A percentile compares a stretch with the other conserved stretches of the same genome.
Evolutionary conservation across 2,329 filamentous ascomycete species (phyloP).

Genomic region (Aspergillus unguis): DNA sequence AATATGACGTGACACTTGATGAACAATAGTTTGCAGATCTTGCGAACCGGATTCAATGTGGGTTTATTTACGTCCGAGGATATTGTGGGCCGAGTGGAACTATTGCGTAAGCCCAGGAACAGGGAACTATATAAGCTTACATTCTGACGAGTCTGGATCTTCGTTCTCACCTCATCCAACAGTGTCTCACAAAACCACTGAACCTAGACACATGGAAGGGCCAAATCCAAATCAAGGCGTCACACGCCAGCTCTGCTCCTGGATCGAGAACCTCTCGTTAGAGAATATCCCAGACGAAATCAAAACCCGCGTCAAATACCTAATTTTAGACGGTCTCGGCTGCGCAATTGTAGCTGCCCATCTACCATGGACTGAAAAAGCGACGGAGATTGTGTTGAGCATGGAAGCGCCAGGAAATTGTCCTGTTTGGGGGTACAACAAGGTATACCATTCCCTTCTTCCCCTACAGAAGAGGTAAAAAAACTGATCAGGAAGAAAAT

Average conservation of each 20-base stretch:
- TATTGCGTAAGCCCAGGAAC: too few species aligned
- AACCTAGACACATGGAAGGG: neutral
- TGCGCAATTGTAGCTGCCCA: constrained; percentile 42
- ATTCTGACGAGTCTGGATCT: too few species aligned
- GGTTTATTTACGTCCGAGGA: too few species aligned
- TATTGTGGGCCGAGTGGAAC: too few species aligned
- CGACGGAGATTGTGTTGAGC: constrained; percentile 27
- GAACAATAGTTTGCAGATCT: too few species aligned
- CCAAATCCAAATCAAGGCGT: neutral
- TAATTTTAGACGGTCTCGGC: constrained; percentile 44
- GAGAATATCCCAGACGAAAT: constrained; percentile 33
- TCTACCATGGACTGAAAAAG: constrained; percentile 41
- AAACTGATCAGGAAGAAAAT: too few species aligned
- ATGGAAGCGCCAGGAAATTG: neutral
- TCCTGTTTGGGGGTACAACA: neutral
- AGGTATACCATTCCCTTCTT: neutral
- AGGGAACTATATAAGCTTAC: too few species aligned
- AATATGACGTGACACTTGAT: too few species aligned
- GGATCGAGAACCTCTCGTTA: constrained; percentile 10
- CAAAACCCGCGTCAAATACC: constrained; percentile 38
- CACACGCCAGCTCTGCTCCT: constrained; percentile 7
- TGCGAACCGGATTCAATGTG: too few species aligned
- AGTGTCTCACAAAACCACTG: neutral
- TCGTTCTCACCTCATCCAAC: neutral
- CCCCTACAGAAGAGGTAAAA: too few species aligned